These are phyloP conservation scores for Tribonema minus DNA, from an alignment of 108 stramenopile genomes.

Conservation along the genomic window DNA sequence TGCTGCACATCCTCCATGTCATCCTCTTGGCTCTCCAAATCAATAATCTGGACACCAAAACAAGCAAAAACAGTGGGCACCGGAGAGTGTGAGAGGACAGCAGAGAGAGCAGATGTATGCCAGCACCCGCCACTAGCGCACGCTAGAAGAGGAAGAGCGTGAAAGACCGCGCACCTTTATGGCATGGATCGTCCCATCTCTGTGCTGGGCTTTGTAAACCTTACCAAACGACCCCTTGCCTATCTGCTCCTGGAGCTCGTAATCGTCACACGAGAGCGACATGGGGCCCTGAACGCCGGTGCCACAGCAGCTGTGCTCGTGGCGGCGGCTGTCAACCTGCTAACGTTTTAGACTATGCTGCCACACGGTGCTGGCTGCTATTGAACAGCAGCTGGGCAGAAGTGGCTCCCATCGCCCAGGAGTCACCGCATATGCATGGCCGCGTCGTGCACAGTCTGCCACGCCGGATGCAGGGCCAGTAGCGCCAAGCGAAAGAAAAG, in stretches of 20 bases:
- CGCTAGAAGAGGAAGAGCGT: background rate
- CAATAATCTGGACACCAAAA: slow-evolving; percentile 70
- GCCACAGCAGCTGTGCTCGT: no score
- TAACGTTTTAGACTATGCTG: no score
- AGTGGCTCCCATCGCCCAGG: no score
- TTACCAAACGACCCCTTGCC: slow-evolving; percentile 47
- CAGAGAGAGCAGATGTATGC: background rate
- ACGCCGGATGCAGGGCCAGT: no score
- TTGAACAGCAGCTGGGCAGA: no score
- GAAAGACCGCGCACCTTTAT: background rate
- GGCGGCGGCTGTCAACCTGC: no score
- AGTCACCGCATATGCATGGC: no score
- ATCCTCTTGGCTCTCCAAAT: slow-evolving; percentile 76
- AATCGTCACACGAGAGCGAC: no score
- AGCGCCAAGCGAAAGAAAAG: no score
- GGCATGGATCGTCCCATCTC: slow-evolving; percentile 13
- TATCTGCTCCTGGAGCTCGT: slow-evolving; percentile 44
- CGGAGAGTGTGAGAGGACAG: background rate
- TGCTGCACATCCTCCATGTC: slow-evolving; percentile 69
- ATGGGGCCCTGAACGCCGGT: no score
- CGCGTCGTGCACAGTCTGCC: no score
- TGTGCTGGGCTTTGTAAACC: slow-evolving; percentile 41
- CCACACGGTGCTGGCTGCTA: no score
- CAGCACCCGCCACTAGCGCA: background rate
- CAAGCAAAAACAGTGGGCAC: background rate